phyloP scores from a whole-genome alignment of 495 filamentous ascomycete genomes.

The Penicillium daleae region DNA sequence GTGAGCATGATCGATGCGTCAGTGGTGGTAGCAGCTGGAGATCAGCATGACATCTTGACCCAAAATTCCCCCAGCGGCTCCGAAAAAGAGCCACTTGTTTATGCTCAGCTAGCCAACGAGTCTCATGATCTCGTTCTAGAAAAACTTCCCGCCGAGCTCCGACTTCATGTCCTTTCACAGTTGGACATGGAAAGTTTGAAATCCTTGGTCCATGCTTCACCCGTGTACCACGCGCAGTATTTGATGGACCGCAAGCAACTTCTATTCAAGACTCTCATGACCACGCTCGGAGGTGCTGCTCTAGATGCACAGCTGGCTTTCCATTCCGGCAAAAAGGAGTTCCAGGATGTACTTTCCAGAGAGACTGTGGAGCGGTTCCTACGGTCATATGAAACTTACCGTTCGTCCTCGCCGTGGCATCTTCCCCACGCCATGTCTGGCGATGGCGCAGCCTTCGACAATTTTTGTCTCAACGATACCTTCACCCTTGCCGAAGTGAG shows the following conservation, averaged over 20 bases:
- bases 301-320: constrained; percentile 26
- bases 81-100: too few species aligned
- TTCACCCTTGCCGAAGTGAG: constrained; percentile 18
- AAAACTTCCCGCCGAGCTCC: constrained; percentile 23
- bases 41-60: too few species aligned
- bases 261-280: constrained; percentile 11
- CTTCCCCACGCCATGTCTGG: background rate
- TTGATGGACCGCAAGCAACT: constrained; percentile 19
- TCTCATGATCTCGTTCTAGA: constrained; percentile 1
- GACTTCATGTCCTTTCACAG: constrained; percentile 17
- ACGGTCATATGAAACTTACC: constrained; percentile 10
- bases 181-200: constrained; percentile 19
- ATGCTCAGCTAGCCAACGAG: background rate
- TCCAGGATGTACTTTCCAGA: background rate
- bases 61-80: too few species aligned
- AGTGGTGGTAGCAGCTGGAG: too few species aligned
- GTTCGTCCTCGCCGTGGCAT: background rate
- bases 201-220: constrained; percentile 30
- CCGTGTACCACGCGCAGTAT: constrained; percentile 35
- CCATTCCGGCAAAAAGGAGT: constrained; percentile 3
- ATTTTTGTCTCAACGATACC: background rate
- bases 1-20: too few species aligned
- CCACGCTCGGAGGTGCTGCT: constrained; percentile 14
- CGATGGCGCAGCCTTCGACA: background rate
- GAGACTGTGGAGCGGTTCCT: constrained; percentile 9